Conservation (phyloP, 2,329 filamentous ascomycete genomes). For the Sporothrix protearum region DNA sequence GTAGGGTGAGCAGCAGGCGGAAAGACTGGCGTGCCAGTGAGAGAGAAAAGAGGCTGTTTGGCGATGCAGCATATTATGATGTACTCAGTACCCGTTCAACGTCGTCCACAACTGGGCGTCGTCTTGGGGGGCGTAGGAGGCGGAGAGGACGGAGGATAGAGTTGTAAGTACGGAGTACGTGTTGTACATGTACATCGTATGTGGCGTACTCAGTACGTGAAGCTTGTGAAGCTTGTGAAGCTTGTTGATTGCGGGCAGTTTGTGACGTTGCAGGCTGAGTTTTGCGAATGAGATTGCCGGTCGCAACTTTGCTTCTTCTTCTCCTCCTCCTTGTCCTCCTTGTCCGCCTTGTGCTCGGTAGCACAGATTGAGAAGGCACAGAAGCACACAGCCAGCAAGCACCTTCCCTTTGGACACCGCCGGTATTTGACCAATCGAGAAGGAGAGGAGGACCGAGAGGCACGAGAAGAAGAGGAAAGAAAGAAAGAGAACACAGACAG, state of each 20-base stretch:
- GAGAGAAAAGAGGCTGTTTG: not conserved
- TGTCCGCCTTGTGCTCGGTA: not conserved
- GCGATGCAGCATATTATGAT: not conserved
- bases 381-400: not conserved
- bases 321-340: not conserved
- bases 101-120: not conserved
- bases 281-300: not conserved
- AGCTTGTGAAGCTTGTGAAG: not conserved
- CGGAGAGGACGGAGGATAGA: not conserved
- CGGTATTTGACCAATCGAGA: not conserved
- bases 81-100: not conserved
- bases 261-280: not conserved
- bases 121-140: not conserved
- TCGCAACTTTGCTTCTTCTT: not conserved
- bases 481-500: not conserved
- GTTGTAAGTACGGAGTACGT: not conserved
- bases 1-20: not conserved
- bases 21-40: not conserved
- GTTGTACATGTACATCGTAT: not conserved
- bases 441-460: not conserved
- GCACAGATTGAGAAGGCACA: slow-evolving; percentile 8
- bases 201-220: no score
- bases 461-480: not conserved
- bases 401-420: not conserved
- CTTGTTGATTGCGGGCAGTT: slow-evolving; percentile 1